Base-by-base conservation (phyloP, 495 filamentous ascomycete species). In the Daldinia decipiens region DNA sequence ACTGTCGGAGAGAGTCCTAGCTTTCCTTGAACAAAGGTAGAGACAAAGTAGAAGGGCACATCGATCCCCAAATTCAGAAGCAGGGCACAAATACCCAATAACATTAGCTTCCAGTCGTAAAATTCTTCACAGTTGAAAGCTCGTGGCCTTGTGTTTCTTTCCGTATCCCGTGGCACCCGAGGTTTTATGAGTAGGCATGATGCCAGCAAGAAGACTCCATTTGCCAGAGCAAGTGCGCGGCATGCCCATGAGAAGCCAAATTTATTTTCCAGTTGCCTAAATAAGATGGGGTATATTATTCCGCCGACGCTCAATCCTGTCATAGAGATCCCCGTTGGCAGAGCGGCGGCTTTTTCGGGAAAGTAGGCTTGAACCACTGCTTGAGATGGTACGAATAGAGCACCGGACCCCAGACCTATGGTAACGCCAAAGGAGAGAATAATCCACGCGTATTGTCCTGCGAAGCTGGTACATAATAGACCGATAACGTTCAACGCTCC, bases 311-410 rank as follows among this genome's bases (percentile, higher is more conserved):
- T 89, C 27, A 91, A 91, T 29, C 91, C 90, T 0, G 89, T 88
- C 24, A 89, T 85, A 26, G 90, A 88, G 36, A 96, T 82, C n/a
- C 91, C 93, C 0, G 91, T 93, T 15, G 93, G 89, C 57, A 90
- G 90, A 4, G 64, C 17, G 9, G n/a, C 0, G 86, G 86, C 21
- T 92, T 82, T 9, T 86, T 83, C 32, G 92, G 92, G 79, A 29
- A 91, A 89, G 4, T 91, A 89, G 0, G 89, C 92, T 76, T 92
- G 91, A 55, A 96, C 86, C 26, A 93, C 80, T 31, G 90, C 91
- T 6, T 88, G 89, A 15, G 91, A 90, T 1, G 92, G 65, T 9
- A 93, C 90, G 57, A 86, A 88, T 11, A 92, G 74, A 5, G 92
- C 76, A 29, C 90, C 91, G 65, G 67, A 82, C 5, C 82, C 82